phyloP scores from a whole-genome alignment of 805 yeast genomes.

The Zygoascus tannicola region DNA sequence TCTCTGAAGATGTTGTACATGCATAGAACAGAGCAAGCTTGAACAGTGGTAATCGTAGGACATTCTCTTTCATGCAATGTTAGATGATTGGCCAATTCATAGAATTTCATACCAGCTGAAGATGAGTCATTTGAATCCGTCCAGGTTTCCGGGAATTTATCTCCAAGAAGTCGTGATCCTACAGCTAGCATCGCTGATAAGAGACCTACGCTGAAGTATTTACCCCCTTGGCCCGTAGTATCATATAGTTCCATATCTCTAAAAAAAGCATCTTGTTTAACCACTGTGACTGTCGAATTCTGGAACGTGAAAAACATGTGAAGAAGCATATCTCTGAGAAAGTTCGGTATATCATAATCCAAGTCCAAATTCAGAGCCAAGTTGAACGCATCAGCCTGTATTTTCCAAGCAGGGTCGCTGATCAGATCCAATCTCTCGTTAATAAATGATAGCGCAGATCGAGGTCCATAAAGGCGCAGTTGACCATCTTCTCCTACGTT shows the following conservation, averaged over 20 bases:
- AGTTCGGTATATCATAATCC: constrained; percentile 7
- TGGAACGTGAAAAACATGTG: constrained; percentile 12
- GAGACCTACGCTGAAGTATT: constrained; percentile 10
- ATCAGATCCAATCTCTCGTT: constrained; percentile 1
- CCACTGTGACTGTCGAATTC: constrained; percentile 11
- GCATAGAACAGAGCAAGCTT: constrained; percentile 11
- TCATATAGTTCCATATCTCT: constrained; percentile 4
- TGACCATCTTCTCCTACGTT: constrained; percentile 14
- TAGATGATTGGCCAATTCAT: constrained; percentile 11
- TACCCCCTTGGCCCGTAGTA: constrained; percentile 1
- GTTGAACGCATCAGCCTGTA: background rate
- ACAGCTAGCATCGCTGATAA: constrained; percentile 16
- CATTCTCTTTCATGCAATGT: constrained; percentile 10
- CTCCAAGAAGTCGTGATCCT: constrained; percentile 12
- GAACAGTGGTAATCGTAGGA: constrained; percentile 13
- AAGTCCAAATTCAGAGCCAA: constrained; percentile 4
- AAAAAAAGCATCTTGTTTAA: constrained; percentile 8
- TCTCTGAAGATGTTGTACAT: constrained; percentile 9
- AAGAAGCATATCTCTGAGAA: constrained; percentile 8
- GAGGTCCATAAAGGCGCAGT: constrained; percentile 10
- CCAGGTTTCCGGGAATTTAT: constrained; percentile 1
- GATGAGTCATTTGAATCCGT: constrained; percentile 3
- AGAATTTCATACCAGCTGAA: constrained; percentile 11
- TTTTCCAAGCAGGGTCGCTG: constrained; percentile 1
- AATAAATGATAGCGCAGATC: constrained; percentile 10